Evolutionary conservation across 768 basidiomycete species (phyloP), one percentile per base, ranked within the genome.

Genomic region (Phanerodontia chrysosporium): DNA sequence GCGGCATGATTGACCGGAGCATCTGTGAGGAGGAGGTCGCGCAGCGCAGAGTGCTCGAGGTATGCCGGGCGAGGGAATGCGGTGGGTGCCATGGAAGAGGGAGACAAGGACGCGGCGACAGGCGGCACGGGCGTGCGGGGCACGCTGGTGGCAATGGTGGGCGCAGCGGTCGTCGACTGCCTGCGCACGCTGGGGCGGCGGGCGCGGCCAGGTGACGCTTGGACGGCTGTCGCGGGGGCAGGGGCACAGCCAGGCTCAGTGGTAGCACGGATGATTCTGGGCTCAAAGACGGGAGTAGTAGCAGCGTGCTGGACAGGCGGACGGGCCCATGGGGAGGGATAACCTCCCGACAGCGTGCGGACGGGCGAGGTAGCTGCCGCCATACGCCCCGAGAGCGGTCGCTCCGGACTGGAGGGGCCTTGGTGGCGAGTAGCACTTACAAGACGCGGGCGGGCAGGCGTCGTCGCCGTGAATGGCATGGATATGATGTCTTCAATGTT

Each of bases 11-110:
- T 49, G 65, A 65, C 10, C 77, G 73, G 9, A 1, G 71, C 60
- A 48, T 80, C 80, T 0, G 86, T 84, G 58, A 84, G 85, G 9
- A 92, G 74, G 54, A 89, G 71, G 64, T 91, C 77, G 56, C 87
- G 84, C 57, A 93, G 74, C 1, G 88, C 82, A 1, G 90, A 90
- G 70, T 89, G 79, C 45, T 90, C 87, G 56, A 93, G 79, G 70
- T 93, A 93, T 0, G 83, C 73, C 1, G 91, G 91, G 21, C 85
- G 82, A 49, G 82, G 75, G 70, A 87, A 92, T 55, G 75, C 73
- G 69, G 35, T 61, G 59, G 53, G 63, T 66, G 51, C 72, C 4
- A 18, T 4, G 39, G 39, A 9, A 42, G 39, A 42, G 8, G 39
- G 21, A 48, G 30, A 30, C 18, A 62, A 58, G 35, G 58, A 28